Evolutionary conservation across 495 filamentous ascomycete species (phyloP).

Genomic region (Xylaria telfairii): DNA sequence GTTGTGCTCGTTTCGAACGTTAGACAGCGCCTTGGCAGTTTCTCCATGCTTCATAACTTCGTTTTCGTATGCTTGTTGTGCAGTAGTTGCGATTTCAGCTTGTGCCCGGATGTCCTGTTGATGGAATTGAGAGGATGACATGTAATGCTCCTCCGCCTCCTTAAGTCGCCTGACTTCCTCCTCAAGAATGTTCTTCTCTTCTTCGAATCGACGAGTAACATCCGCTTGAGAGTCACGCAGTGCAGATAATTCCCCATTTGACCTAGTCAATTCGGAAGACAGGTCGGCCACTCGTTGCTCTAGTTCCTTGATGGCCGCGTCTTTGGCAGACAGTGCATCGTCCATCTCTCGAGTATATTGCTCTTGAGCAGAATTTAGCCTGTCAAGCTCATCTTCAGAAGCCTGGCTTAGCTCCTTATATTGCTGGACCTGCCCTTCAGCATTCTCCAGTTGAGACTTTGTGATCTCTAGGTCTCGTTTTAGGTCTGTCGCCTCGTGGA

Average conservation of each 20-base stretch:
- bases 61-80: slow-evolving; percentile 92
- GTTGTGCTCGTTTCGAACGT: slow-evolving; percentile 78
- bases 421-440: slow-evolving; percentile 79
- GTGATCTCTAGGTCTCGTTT: slow-evolving; percentile 80
- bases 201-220: slow-evolving; percentile 70
- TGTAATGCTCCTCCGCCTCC: slow-evolving; percentile 82
- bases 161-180: slow-evolving; percentile 80
- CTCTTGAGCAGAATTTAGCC: slow-evolving; percentile 80
- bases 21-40: slow-evolving; percentile 81
- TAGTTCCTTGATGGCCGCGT: slow-evolving; percentile 76
- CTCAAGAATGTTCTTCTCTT: slow-evolving; percentile 78
- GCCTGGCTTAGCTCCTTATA: slow-evolving; percentile 88
- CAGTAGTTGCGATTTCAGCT: slow-evolving; percentile 88
- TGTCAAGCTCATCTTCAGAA: slow-evolving; percentile 86
- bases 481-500: slow-evolving; percentile 80
- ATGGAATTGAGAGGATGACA: slow-evolving; percentile 76
- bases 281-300: slow-evolving; percentile 83
- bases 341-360: slow-evolving; percentile 87
- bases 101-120: slow-evolving; percentile 92
- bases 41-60: slow-evolving; percentile 95
- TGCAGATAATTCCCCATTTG: slow-evolving; percentile 77
- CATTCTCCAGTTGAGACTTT: slow-evolving; percentile 75
- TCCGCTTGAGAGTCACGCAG: slow-evolving; percentile 81
- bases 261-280: slow-evolving; percentile 75
- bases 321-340: slow-evolving; percentile 70